Evolutionary conservation across 768 basidiomycete genomes (phyloP).

Genomic region (Rhizopogon sp.): DNA sequence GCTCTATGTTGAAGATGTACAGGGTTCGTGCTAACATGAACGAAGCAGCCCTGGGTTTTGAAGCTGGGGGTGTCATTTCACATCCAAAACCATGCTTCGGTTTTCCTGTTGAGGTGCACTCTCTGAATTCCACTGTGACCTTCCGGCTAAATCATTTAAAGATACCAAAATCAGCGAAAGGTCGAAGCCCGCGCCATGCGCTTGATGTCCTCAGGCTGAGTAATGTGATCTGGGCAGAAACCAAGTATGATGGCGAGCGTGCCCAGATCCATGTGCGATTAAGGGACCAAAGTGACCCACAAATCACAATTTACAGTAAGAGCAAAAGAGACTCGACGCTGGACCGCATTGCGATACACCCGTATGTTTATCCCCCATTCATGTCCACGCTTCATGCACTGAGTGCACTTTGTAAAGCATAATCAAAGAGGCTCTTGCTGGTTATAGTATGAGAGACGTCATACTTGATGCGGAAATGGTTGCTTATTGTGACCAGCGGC

Average conservation of each 20-base stretch:
- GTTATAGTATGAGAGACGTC: slow-evolving; percentile 34
- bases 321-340: slow-evolving; percentile 77
- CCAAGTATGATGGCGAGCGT: slow-evolving; percentile 94
- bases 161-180: slow-evolving; percentile 86
- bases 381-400: neutral
- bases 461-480: slow-evolving; percentile 90
- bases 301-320: slow-evolving; percentile 83
- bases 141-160: slow-evolving; percentile 10
- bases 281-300: slow-evolving; percentile 26
- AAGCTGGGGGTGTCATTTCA: slow-evolving; percentile 24
- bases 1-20: slow-evolving; percentile 49
- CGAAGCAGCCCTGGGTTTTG: slow-evolving; percentile 44
- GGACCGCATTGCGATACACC: slow-evolving; percentile 67
- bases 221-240: slow-evolving; percentile 71
- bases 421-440: slow-evolving; percentile 55
- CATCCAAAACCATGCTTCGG: slow-evolving; percentile 44
- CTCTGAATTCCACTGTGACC: neutral
- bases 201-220: slow-evolving; percentile 32
- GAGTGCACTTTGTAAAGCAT: slow-evolving; percentile 32
- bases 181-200: slow-evolving; percentile 53
- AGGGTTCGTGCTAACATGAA: slow-evolving; percentile 53
- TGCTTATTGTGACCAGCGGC: slow-evolving; percentile 56
- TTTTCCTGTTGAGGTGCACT: slow-evolving; percentile 54
- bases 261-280: slow-evolving; percentile 84
- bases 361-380: slow-evolving; percentile 18